Conservation (phyloP, 306 rosid species). For the Vicia villosa region DNA sequence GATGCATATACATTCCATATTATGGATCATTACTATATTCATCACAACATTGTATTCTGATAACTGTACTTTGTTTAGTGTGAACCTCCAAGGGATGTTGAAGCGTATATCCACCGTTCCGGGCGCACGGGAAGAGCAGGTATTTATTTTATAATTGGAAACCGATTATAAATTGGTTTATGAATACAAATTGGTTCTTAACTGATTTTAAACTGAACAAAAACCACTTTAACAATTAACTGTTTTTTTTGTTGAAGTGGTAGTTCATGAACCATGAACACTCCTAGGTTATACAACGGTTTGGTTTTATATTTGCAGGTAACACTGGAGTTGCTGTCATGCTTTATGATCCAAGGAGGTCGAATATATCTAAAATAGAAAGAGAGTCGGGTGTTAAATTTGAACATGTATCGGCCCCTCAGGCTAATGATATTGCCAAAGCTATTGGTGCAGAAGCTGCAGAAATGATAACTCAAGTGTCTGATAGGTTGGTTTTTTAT, state of each 20-base stretch:
- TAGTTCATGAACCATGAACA: no score
- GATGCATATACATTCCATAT: neutral
- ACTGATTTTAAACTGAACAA: no score
- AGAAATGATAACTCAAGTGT: conserved; percentile 66
- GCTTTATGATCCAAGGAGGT: conserved; percentile 85
- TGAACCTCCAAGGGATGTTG: conserved; percentile 93
- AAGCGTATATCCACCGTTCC: conserved; percentile 92
- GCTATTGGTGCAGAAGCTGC: conserved; percentile 71
- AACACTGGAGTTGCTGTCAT: conserved; percentile 89
- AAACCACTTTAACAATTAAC: no score
- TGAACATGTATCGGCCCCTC: conserved; percentile 81
- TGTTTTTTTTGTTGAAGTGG: no score
- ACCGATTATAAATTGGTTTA: no score
- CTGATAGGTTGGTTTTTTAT: conserved; percentile 61
- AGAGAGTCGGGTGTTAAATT: conserved; percentile 91
- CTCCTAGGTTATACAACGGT: neutral
- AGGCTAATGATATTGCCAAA: conserved; percentile 84
- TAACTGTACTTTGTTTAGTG: conserved; percentile 54
- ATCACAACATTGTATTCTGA: conserved; percentile 35
- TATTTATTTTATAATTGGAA: conserved; percentile 27
- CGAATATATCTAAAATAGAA: conserved; percentile 69
- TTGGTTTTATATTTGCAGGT: conserved; percentile 50
- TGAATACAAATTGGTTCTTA: no score
- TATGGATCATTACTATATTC: neutral
- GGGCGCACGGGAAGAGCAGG: conserved; percentile 98